phyloP scores from a whole-genome alignment of 108 stramenopile species.

The Conticribra weissflogii region DNA sequence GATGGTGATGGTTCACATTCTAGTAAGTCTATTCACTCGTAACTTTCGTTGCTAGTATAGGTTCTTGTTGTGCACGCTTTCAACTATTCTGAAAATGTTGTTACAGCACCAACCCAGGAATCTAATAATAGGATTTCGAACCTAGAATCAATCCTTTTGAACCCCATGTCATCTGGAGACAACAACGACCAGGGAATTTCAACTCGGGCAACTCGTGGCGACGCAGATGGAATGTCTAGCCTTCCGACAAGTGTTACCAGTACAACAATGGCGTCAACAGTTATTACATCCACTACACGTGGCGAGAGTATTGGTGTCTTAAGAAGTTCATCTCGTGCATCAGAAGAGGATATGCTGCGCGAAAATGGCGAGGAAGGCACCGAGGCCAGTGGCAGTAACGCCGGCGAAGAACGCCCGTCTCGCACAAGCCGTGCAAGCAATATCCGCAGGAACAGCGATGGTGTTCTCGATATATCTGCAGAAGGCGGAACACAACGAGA shows the following conservation, averaged over 20 bases:
- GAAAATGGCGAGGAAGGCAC: slow-evolving; percentile 27
- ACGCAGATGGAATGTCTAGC: slow-evolving; percentile 57
- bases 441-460: slow-evolving; percentile 27
- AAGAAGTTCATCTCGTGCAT: slow-evolving; percentile 37
- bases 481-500: slow-evolving; percentile 18
- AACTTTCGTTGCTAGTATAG: background rate
- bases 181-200: slow-evolving; percentile 48
- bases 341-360: slow-evolving; percentile 36
- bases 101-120: slow-evolving; percentile 32
- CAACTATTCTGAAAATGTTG: background rate
- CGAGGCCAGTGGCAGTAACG: slow-evolving; percentile 2
- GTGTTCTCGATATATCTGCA: slow-evolving; percentile 14
- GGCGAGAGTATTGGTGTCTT: slow-evolving; percentile 43
- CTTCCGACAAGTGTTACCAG: slow-evolving; percentile 55
- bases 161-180: slow-evolving; percentile 35
- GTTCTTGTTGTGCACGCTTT: background rate
- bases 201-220: slow-evolving; percentile 48
- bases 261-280: slow-evolving; percentile 49
- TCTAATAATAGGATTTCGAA: slow-evolving; percentile 48
- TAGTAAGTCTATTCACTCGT: slow-evolving; percentile 26
- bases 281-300: slow-evolving; percentile 46
- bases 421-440: background rate
- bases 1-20: slow-evolving; percentile 40
- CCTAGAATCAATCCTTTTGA: slow-evolving; percentile 58
- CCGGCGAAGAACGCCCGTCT: background rate